Evolutionary conservation across 371 early-diverging fungal species (phyloP), one percentile per base, ranked within the genome.

Genomic region (Mortierella sp.): DNA sequence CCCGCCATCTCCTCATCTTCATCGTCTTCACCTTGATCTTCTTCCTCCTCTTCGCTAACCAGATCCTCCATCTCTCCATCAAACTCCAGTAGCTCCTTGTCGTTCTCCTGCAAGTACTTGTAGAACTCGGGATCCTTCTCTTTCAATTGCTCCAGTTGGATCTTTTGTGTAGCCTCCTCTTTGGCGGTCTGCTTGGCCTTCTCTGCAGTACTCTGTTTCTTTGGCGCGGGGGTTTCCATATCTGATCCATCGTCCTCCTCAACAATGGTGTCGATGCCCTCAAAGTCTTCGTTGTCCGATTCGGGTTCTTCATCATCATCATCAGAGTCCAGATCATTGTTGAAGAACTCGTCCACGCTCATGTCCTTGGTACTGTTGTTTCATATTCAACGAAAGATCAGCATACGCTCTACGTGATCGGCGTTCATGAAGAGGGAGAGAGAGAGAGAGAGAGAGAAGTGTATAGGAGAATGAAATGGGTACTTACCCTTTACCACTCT

Each of bases 121-220:
- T 91, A 94, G 74, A 96, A 96, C 64, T 91, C 89, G 8, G 97
- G 96, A 72, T 97, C 97, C 64, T 86, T 89, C 60, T 90, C 83
- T 67, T 92, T 89, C 71, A 96, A 83, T 7, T 85, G 79, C 54
- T 95, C 92, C 57, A 95, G 76, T 71, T 95, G 84, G 58, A 85
- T 60, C 80, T 91, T 91, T 72, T 94, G 91, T 48, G 82, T 70
- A 6, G 81, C 71, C 46, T 83, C 87, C 51, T 90, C 88, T 39
- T 82, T 81, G 39, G 83, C 84, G 21, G 86, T 70, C 50, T 82
- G 85, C 63, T 80, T 81, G 61, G 57, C 55, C 60, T 66, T 74
- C 64, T 71, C 54, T 31, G 53, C 63, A 19, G 64, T 50, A 56
- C 26, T 67, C 81, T 55, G 73, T 81, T 66, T 81, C 81, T 54